phyloP scores from a whole-genome alignment of 306 rosid species.

The Gleditsia sinensis region DNA sequence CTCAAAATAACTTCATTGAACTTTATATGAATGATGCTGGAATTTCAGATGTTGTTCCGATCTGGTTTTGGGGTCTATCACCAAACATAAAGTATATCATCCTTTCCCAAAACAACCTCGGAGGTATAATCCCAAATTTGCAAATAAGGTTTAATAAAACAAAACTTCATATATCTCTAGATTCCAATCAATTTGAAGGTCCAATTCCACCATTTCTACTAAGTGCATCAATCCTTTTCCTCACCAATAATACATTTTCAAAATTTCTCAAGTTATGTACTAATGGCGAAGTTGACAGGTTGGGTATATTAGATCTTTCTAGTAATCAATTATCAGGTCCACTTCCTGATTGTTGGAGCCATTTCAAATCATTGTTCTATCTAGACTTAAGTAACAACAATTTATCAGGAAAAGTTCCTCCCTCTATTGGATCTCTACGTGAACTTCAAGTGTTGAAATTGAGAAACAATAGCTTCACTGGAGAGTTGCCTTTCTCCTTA shows the following conservation, averaged over 20 bases:
- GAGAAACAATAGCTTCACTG: no score
- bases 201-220: not conserved
- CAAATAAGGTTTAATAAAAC: no score
- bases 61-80: not conserved
- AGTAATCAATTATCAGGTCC: no score
- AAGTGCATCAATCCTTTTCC: not conserved
- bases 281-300: not conserved
- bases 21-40: not conserved
- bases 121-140: not conserved
- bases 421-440: no score
- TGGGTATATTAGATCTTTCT: no score
- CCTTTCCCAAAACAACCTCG: not conserved
- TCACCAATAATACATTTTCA: not conserved
- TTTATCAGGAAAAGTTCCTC: no score
- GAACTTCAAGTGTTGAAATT: no score
- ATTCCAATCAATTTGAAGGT: constrained; percentile 4
- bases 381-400: no score
- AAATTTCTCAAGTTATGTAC: not conserved
- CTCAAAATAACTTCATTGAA: not conserved
- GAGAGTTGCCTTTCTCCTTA: no score
- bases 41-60: no score
- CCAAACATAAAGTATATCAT: not conserved
- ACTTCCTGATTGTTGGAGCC: no score
- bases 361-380: no score
- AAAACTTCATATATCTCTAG: not conserved